Conservation (phyloP, 805 yeast genomes). For the Teunomyces atbi region DNA sequence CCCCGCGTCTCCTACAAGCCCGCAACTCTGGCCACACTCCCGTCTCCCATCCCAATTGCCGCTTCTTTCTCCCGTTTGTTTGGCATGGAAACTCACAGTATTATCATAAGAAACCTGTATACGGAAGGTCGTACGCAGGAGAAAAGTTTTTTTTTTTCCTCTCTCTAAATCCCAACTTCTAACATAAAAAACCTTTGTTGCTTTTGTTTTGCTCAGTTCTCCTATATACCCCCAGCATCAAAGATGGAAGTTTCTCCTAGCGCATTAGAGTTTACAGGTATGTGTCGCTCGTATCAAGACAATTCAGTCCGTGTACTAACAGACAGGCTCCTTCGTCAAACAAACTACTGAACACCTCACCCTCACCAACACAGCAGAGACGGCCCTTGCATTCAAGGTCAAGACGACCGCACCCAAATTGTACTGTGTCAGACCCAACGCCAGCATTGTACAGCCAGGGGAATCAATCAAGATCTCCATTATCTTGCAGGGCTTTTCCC, state of each 20-base stretch:
- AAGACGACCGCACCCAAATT: conserved; percentile 97
- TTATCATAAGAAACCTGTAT: no score
- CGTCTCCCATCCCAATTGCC: no score
- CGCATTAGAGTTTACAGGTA: conserved; percentile 74
- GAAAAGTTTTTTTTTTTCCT: no score
- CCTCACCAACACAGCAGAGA: conserved; percentile 53
- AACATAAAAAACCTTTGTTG: neutral
- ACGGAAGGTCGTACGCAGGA: no score
- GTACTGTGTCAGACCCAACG: conserved; percentile 95
- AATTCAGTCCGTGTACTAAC: conserved; percentile 3
- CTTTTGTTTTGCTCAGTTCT: neutral
- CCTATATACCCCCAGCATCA: neutral
- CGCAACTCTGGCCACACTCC: no score
- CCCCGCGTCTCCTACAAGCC: no score
- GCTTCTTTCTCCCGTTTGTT: no score
- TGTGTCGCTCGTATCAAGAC: conserved; percentile 28
- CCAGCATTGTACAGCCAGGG: conserved; percentile 76
- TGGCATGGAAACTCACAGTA: no score
- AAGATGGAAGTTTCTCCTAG: conserved; percentile 71
- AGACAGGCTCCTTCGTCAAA: conserved; percentile 68
- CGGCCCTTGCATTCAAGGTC: conserved; percentile 84
- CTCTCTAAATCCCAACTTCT: neutral
- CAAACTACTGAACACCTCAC: conserved; percentile 63
- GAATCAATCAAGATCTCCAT: conserved; percentile 70
- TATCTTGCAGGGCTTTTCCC: conserved; percentile 78